Evolutionary conservation across 2,329 filamentous ascomycete species (phyloP), one percentile per base, ranked within the genome.

Genomic region (Alternaria angustiovoidea): DNA sequence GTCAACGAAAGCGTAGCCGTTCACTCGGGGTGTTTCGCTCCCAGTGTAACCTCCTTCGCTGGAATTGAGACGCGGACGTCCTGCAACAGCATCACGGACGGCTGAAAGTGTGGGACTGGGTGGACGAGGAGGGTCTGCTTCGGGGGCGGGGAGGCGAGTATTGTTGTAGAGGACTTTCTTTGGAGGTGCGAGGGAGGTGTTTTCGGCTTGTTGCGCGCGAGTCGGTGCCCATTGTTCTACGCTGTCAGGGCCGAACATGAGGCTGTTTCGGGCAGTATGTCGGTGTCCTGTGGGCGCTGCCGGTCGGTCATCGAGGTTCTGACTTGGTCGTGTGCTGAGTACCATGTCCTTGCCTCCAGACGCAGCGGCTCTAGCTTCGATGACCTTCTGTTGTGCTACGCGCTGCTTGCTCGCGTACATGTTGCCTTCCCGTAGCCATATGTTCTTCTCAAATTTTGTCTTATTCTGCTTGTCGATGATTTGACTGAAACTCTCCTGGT

Each of bases 401-500:
- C 87, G 86, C 62, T 86, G 82, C 81, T 91, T 78, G 14, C 86
- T 83, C 0, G 86, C 85, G 44, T 97, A 86, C 75, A 94, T 94
- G 80, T 98, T 97, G 28, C 89, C 91, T 9, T 88, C 86, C 88
- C 93, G 96, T 46, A 98, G 83, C 91, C 94, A 97, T 1, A 89
- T 88, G 73, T 97, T 91, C 71, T 94, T 96, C 72, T 94, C 90
- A 0, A 91, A 89, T 51, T 86, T 87, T 76, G 93, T 94, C 62
- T 89, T 85, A 73, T 97, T 99, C 73, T 97, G 93, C 72, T 89
- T 91, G 80, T 99, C 95, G 28, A 98, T 83, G 1, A 99, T 84
- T 69, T 90, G 91, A 79, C 97, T 96, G 81, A 99, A 98, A 69
- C 92, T 96, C 75, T 97, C 95, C 74, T 98, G 98, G 77, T 99